Percentiles rank a stretch among this genome's conserved stretches.
Evolutionary conservation across 2,329 filamentous ascomycete genomes (phyloP).

Genomic region (Aspergillaceae sp.): DNA sequence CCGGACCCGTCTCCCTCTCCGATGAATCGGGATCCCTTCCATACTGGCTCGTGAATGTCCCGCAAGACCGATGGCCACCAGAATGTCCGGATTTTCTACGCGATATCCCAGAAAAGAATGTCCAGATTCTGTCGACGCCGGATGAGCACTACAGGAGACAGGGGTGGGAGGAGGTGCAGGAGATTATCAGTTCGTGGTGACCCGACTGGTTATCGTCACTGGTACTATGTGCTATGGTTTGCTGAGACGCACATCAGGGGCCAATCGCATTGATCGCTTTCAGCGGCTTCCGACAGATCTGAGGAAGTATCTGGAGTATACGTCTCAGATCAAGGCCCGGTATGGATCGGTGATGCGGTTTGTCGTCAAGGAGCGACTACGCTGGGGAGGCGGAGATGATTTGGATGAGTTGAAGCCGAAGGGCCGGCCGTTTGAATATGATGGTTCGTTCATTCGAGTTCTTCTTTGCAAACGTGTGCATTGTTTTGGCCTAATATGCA

Average conservation of each 20-base stretch:
- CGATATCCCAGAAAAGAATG: conserved; percentile 59
- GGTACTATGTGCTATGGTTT: not conserved
- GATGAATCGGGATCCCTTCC: conserved; percentile 34
- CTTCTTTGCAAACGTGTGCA: not conserved
- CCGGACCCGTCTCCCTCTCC: conserved; percentile 6
- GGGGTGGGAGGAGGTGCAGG: conserved; percentile 61
- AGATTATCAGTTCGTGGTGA: conserved; percentile 45
- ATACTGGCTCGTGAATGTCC: conserved; percentile 80
- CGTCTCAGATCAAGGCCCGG: conserved; percentile 51
- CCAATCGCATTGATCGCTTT: conserved; percentile 67
- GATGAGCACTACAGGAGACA: conserved; percentile 57
- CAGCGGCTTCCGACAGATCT: conserved; percentile 69
- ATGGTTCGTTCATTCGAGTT: conserved; percentile 19
- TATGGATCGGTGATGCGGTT: conserved; percentile 74
- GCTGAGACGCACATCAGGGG: conserved; percentile 24
- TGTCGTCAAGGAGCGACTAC: conserved; percentile 59
- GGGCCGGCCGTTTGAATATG: conserved; percentile 24
- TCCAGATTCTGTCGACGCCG: conserved; percentile 58
- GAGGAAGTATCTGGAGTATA: conserved; percentile 66
- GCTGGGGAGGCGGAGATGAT: conserved; percentile 50
- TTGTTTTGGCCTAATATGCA: not conserved
- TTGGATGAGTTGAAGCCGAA: conserved; percentile 23
- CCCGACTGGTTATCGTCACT: not conserved
- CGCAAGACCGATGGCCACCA: conserved; percentile 49
- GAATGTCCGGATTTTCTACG: conserved; percentile 65